phyloP scores from a whole-genome alignment of 129 eudicot genomes.

The Deinandra increscens region DNA sequence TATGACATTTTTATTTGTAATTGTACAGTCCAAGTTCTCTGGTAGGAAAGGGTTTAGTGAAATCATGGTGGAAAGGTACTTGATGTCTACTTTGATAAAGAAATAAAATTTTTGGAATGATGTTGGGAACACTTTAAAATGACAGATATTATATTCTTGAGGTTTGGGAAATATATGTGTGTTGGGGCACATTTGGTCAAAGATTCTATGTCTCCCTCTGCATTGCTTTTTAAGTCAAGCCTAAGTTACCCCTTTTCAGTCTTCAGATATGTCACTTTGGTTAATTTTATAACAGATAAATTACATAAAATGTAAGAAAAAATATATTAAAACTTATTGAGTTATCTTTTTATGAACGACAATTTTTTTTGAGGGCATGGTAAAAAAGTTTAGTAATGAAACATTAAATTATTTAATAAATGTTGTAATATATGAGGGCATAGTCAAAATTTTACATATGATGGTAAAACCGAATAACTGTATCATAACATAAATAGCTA shows the following conservation, averaged over 20 bases:
- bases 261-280: constrained; percentile 25
- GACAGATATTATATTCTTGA: constrained; percentile 35
- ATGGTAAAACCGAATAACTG: no score
- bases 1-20: not conserved
- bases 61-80: constrained; percentile 21
- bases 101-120: constrained; percentile 20
- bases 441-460: no score
- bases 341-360: no score
- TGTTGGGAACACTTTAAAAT: constrained; percentile 27
- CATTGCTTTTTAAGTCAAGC: constrained; percentile 30
- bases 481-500: no score
- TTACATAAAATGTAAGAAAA: no score
- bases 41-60: constrained; percentile 1
- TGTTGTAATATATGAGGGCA: no score
- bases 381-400: no score
- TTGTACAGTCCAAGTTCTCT: not conserved
- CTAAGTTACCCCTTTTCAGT: constrained; percentile 33
- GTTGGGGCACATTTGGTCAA: constrained; percentile 48
- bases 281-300: no score
- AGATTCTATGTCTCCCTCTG: constrained; percentile 41
- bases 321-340: no score
- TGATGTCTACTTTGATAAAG: constrained; percentile 21
- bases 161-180: constrained; percentile 35
- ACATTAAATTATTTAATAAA: no score
- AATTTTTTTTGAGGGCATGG: no score